phyloP scores from a whole-genome alignment of 139 green algal genomes.

The Edaphochlamys debaryana region DNA sequence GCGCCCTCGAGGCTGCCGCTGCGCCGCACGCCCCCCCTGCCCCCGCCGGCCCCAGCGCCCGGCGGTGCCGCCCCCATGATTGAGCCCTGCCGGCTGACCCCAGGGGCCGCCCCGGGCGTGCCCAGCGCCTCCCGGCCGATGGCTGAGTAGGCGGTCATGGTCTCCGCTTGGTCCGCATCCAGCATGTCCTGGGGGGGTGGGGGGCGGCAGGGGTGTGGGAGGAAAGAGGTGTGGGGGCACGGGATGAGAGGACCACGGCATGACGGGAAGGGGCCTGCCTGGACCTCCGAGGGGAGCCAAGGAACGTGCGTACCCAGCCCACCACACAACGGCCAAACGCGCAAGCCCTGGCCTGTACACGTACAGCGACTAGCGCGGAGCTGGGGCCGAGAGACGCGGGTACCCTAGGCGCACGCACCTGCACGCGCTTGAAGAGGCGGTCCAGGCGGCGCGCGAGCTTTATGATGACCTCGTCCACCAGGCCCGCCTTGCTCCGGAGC shows the following conservation, averaged over 20 bases:
- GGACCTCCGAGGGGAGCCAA: no score
- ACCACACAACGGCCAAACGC: no score
- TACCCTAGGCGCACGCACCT: not conserved
- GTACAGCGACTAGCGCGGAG: no score
- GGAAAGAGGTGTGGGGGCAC: not conserved
- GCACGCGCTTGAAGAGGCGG: conserved; percentile 4
- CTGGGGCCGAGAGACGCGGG: no score
- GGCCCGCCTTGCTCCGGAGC: not conserved
- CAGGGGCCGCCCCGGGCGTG: not conserved
- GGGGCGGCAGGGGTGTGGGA: no score
- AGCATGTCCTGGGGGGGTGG: not conserved
- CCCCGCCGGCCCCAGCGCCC: no score
- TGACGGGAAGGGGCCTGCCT: no score
- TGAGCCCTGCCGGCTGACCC: no score
- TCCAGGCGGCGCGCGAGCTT: conserved; percentile 35
- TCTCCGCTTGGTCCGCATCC: conserved; percentile 18
- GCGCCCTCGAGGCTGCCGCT: not conserved
- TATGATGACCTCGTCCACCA: conserved; percentile 24
- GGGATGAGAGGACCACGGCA: not conserved
- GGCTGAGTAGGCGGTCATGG: not conserved
- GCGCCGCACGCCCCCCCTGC: not conserved
- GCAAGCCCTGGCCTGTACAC: no score
- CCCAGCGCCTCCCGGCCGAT: not conserved
- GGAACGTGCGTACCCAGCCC: no score
- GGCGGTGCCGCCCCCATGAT: no score